Percentiles rank a stretch among this genome's conserved stretches.
These are phyloP conservation scores for Pneumocystis jirovecii DNA, from an alignment of 1,139 yeast species.

Conservation along the genomic window DNA sequence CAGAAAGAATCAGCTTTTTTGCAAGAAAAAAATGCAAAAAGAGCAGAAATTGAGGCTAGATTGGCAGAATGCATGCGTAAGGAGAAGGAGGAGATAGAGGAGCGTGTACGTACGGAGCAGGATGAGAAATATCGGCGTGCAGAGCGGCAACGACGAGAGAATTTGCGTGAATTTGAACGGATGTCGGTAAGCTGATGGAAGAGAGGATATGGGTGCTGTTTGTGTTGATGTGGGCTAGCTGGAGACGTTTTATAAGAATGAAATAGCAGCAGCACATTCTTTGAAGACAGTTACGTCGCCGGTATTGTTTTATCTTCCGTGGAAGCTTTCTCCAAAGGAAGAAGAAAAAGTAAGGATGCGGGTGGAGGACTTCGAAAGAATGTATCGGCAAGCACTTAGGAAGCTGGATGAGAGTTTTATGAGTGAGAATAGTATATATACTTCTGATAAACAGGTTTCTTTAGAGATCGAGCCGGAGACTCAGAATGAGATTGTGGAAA, in stretches of 20 bases:
- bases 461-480: neutral
- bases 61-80: neutral
- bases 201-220: neutral
- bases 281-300: neutral
- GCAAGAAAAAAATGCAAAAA: slow-evolving; percentile 3
- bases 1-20: slow-evolving; percentile 7
- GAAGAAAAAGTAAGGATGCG: neutral
- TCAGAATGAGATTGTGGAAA: neutral
- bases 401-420: neutral
- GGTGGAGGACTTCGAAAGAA: neutral
- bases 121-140: neutral
- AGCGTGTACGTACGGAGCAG: neutral
- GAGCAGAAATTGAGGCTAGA: slow-evolving; percentile 1
- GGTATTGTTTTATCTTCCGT: neutral
- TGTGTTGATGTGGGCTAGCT: neutral
- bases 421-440: neutral
- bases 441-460: neutral
- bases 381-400: neutral
- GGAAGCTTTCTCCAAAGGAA: neutral
- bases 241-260: neutral
- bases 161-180: neutral
- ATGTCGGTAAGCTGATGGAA: neutral
- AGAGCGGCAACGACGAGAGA: neutral
- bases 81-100: neutral
- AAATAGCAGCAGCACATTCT: neutral